Percentiles rank a stretch among this genome's conserved stretches.
phyloP scores from a whole-genome alignment of 495 filamentous ascomycete species.

The Peziza echinospora region DNA sequence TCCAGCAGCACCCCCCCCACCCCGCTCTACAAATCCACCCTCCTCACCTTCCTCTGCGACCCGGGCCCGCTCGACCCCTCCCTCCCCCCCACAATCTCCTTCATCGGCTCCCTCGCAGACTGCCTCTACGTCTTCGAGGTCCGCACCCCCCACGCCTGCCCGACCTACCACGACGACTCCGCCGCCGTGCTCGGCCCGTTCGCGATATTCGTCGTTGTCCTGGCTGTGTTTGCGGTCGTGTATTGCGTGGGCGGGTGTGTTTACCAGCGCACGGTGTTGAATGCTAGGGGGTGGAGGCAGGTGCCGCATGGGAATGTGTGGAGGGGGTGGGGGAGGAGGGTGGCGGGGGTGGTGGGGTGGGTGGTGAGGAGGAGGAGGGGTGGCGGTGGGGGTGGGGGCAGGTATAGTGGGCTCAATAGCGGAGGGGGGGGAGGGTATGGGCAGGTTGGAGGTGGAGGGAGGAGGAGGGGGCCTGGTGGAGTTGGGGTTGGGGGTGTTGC shows the following conservation, averaged over 20 bases:
- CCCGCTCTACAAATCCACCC: constrained; percentile 48
- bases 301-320: constrained; percentile 85
- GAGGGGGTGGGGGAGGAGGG: constrained; percentile 65
- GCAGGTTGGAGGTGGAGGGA: not conserved
- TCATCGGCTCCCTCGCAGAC: constrained; percentile 63
- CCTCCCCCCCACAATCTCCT: too few relatives aligned
- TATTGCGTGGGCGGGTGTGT: constrained; percentile 85
- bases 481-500: constrained; percentile 41
- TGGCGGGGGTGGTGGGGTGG: constrained; percentile 40
- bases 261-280: constrained; percentile 85
- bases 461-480: constrained; percentile 13
- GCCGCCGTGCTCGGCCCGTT: constrained; percentile 45
- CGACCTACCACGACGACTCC: constrained; percentile 37
- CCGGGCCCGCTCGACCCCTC: constrained; percentile 31
- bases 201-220: constrained; percentile 85
- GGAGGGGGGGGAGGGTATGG: not conserved
- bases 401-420: not conserved
- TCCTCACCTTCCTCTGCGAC: constrained; percentile 88
- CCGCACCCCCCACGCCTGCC: constrained; percentile 70
- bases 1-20: constrained; percentile 1
- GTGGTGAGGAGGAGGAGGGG: constrained; percentile 12
- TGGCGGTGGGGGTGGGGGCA: not conserved
- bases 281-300: constrained; percentile 88
- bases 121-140: constrained; percentile 97
- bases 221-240: constrained; percentile 47